These are phyloP conservation scores for Cucurbita moschata DNA, from an alignment of 306 rosid species.

Conservation along the genomic window DNA sequence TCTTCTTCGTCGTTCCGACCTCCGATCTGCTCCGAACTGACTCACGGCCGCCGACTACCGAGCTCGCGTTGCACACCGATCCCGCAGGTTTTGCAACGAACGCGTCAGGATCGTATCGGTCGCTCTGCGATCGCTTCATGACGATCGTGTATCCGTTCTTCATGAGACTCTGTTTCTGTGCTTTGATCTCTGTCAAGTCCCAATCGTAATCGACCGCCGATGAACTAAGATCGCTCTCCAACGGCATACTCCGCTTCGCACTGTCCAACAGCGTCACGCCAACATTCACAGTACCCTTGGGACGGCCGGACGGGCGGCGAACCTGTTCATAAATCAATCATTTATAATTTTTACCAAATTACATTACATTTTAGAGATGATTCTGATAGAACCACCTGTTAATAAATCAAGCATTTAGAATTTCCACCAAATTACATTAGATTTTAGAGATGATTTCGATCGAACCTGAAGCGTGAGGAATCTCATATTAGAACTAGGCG, in stretches of 20 bases:
- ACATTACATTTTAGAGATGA: neutral
- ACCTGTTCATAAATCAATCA: conserved; percentile 3
- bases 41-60: neutral
- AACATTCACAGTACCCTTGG: conserved; percentile 53
- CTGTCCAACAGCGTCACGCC: conserved; percentile 38
- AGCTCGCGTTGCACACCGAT: conserved; percentile 5
- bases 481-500: conserved; percentile 13
- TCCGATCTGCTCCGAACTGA: neutral
- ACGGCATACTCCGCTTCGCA: conserved; percentile 51
- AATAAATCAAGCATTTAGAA: neutral
- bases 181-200: conserved; percentile 18
- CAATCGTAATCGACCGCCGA: conserved; percentile 26
- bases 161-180: neutral
- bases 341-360: neutral
- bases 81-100: neutral
- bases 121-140: conserved; percentile 17
- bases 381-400: neutral
- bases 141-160: neutral
- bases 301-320: conserved; percentile 63
- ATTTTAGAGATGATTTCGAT: neutral
- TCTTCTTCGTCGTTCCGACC: neutral
- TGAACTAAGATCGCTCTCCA: conserved; percentile 43
- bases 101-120: conserved; percentile 3
- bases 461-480: conserved; percentile 45
- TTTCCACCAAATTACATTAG: neutral